Percentiles rank a stretch among this genome's conserved stretches.
These are phyloP conservation scores for Tolypocladium sp. DNA, from an alignment of 2,329 filamentous ascomycete species.

Conservation along the genomic window DNA sequence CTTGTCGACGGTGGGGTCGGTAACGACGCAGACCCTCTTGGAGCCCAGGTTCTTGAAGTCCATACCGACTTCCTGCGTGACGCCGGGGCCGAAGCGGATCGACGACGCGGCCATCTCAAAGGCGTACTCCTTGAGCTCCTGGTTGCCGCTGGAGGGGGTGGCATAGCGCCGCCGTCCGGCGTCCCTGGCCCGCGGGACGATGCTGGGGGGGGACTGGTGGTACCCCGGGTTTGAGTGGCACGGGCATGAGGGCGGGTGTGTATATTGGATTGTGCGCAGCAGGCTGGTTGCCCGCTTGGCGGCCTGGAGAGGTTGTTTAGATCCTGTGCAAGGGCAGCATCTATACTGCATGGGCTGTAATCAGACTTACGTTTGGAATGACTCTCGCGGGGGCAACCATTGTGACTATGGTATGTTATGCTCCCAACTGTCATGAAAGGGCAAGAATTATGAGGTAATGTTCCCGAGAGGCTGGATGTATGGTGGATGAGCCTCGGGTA, in stretches of 20 bases:
- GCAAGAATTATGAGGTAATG: neutral
- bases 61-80: slow-evolving; percentile 95
- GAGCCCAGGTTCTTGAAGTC: slow-evolving; percentile 87
- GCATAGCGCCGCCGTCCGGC: slow-evolving; percentile 46
- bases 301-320: slow-evolving; percentile 28
- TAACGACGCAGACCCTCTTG: slow-evolving; percentile 84
- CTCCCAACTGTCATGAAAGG: neutral
- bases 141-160: slow-evolving; percentile 53
- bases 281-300: slow-evolving; percentile 59
- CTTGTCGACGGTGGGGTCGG: slow-evolving; percentile 71
- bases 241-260: slow-evolving; percentile 78
- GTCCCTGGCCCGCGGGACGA: slow-evolving; percentile 37
- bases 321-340: neutral
- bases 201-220: slow-evolving; percentile 54
- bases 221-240: slow-evolving; percentile 86
- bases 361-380: slow-evolving; percentile 22
- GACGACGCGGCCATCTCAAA: slow-evolving; percentile 97
- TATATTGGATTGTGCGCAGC: slow-evolving; percentile 83
- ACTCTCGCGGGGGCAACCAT: slow-evolving; percentile 21
- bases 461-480: neutral
- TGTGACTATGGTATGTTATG: neutral
- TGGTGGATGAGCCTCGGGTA: neutral
- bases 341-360: neutral
- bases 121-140: slow-evolving; percentile 79
- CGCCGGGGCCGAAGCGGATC: slow-evolving; percentile 88